Conservation (phyloP, 2,329 filamentous ascomycete genomes). For the Diaporthe sp. region DNA sequence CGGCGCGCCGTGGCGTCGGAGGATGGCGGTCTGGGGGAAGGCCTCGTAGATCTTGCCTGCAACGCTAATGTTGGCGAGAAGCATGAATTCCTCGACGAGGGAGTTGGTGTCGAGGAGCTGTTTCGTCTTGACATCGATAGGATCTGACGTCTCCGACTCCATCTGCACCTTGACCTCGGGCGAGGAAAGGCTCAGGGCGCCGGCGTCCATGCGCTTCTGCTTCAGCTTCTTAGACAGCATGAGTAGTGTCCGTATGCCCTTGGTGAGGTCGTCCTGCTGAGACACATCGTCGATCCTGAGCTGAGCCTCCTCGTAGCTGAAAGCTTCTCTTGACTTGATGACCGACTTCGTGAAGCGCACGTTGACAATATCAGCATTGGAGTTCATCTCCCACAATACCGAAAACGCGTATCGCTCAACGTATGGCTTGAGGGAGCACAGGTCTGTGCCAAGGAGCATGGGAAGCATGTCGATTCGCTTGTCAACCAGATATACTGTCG, state of each 20-base stretch:
- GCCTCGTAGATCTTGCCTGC: slow-evolving; percentile 90
- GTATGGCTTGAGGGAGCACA: slow-evolving; percentile 97
- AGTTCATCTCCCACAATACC: slow-evolving; percentile 88
- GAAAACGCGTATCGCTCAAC: slow-evolving; percentile 95
- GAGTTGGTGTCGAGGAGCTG: slow-evolving; percentile 95
- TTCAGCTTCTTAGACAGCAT: slow-evolving; percentile 92
- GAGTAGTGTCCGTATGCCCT: slow-evolving; percentile 89
- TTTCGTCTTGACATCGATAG: slow-evolving; percentile 96
- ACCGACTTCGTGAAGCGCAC: slow-evolving; percentile 97
- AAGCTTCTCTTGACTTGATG: slow-evolving; percentile 95
- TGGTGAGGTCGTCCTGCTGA: slow-evolving; percentile 89
- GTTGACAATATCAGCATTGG: slow-evolving; percentile 86
- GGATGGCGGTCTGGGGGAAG: slow-evolving; percentile 94
- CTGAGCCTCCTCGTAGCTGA: slow-evolving; percentile 97
- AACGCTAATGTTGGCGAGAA: slow-evolving; percentile 96
- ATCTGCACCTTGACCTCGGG: slow-evolving; percentile 97
- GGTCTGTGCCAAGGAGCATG: slow-evolving; percentile 92
- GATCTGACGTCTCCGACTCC: slow-evolving; percentile 95
- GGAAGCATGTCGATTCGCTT: slow-evolving; percentile 99
- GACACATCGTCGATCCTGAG: slow-evolving; percentile 91
- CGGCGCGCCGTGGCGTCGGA: slow-evolving; percentile 91
- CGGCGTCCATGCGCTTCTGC: slow-evolving; percentile 96
- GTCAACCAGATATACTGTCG: slow-evolving; percentile 97
- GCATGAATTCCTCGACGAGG: slow-evolving; percentile 98
- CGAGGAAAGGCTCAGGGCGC: slow-evolving; percentile 95